Evolutionary conservation across 2,329 filamentous ascomycete genomes (phyloP).

Genomic region (Tolypocladium pustulatum): DNA sequence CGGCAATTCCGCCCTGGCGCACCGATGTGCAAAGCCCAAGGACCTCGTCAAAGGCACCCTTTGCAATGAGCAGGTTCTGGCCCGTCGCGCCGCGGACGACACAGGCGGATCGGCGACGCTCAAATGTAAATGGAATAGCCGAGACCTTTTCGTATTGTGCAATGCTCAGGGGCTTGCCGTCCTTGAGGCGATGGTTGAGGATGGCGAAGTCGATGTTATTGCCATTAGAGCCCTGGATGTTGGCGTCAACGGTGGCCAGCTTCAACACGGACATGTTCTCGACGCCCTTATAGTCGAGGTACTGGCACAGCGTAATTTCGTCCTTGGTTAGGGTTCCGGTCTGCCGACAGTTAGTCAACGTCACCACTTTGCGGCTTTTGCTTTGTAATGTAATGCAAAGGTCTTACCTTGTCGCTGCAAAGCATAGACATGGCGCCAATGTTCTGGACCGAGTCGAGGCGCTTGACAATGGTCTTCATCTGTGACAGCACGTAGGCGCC

Average conservation of each 20-base stretch:
- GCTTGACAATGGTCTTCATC: constrained; percentile 24
- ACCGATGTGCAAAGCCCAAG: constrained; percentile 10
- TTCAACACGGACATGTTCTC: constrained; percentile 11
- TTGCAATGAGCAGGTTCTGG: constrained; percentile 16
- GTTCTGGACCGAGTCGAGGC: constrained; percentile 20
- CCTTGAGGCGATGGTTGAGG: constrained; percentile 5
- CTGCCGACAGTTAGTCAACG: background rate
- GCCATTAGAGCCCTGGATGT: constrained; percentile 13
- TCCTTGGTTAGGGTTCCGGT: constrained; percentile 19
- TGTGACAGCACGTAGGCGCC: constrained; percentile 15
- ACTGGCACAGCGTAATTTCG: constrained; percentile 14
- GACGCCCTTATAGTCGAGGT: constrained; percentile 9
- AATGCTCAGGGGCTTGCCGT: constrained; percentile 7
- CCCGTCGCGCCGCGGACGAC: constrained; percentile 11
- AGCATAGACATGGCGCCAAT: constrained; percentile 18
- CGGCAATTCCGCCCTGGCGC: constrained; percentile 6
- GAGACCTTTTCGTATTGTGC: constrained; percentile 12
- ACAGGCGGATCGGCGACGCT: constrained; percentile 12
- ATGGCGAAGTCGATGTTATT: constrained; percentile 19
- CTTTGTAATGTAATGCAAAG: too few relatives aligned
- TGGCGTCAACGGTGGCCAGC: constrained; percentile 15
- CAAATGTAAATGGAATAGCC: constrained; percentile 15
- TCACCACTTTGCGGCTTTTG: too few relatives aligned
- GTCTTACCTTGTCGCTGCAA: constrained; percentile 17
- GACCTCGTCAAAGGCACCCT: constrained; percentile 18